Base-by-base conservation (phyloP, 148 eudicot genomes). In the Fagopyrum homotropicum region DNA sequence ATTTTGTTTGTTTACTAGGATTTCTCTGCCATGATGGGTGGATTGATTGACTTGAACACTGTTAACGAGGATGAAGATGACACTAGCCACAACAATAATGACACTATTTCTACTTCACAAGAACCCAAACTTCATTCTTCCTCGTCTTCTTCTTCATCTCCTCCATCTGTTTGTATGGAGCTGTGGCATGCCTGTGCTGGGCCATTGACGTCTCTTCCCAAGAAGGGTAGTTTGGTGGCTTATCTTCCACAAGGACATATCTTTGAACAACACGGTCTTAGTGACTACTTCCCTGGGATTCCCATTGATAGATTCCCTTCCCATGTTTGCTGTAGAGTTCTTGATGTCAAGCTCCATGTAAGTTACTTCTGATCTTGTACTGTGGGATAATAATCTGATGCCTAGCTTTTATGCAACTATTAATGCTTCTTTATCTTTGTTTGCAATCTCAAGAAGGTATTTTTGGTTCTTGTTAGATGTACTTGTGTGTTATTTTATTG, bases 111-210 rank as follows among this genome's bases (percentile, higher is more conserved):
- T 30, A 59, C 85, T 14, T 74, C 84, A 60, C 68, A 19, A 60
- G 12, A 60, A 17, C 8, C 68, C 26, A 60, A 60, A 9, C 26
- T 60, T 60, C 10, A 5, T 35, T 80, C 84, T n/a, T 63, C 76
- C 5, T 81, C 84, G 3, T 55, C 83, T 35, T 80, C 84, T n/a
- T 63, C 76, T 8, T 81, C 84, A 5, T 55, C 83, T 5, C 55
- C 78, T n/a, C 56, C 84, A 5, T 55, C 83, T 6, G 95, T 91
- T 78, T 89, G 95, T 85, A 85, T 93, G 97, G 98, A 93, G 89
- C 87, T 92, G 7, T 92, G 96, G 98, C 98, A 94, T 78, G 98
- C 98, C 22, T 91, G 98, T 80, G 98, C 98, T 5, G 98, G 98
- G 6, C 97, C 97, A 17, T 35, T 86, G 29, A 86, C 85, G 48